Evolutionary conservation across 352 stramenopile genomes (phyloP).

Genomic region (Globisporangium paddicum): DNA sequence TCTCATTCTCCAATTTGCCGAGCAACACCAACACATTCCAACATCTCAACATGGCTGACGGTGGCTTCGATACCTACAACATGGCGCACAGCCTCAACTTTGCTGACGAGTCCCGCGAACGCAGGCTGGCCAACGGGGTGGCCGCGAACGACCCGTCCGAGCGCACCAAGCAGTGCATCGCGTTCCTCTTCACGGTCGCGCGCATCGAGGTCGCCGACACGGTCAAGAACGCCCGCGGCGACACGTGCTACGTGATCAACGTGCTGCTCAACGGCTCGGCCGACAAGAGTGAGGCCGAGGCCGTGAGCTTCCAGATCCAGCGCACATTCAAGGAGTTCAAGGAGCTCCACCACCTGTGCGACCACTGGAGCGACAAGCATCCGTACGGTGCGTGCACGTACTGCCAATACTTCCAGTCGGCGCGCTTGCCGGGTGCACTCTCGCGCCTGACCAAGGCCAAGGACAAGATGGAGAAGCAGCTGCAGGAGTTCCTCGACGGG

Average conservation of each 20-base stretch:
- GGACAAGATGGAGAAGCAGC: background rate
- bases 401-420: background rate
- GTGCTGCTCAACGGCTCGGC: background rate
- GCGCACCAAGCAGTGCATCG: constrained; percentile 8
- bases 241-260: constrained; percentile 5
- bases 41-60: too few relatives aligned
- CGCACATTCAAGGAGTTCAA: constrained; percentile 12
- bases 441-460: constrained; percentile 2
- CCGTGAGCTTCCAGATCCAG: constrained; percentile 11
- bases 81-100: too few relatives aligned
- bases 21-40: too few relatives aligned
- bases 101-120: background rate
- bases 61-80: too few relatives aligned
- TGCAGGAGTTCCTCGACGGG: background rate
- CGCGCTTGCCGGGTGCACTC: background rate
- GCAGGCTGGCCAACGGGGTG: background rate
- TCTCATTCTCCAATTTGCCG: too few relatives aligned
- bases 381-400: background rate
- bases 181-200: constrained; percentile 6
- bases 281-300: background rate
- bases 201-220: constrained; percentile 7
- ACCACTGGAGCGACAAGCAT: constrained; percentile 8
- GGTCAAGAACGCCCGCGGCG: constrained; percentile 3
- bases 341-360: background rate
- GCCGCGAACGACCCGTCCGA: background rate